Evolutionary conservation across 176 grass and related monocot species (phyloP), one percentile per base, ranked within the genome.

Genomic region (Carex pumila): DNA sequence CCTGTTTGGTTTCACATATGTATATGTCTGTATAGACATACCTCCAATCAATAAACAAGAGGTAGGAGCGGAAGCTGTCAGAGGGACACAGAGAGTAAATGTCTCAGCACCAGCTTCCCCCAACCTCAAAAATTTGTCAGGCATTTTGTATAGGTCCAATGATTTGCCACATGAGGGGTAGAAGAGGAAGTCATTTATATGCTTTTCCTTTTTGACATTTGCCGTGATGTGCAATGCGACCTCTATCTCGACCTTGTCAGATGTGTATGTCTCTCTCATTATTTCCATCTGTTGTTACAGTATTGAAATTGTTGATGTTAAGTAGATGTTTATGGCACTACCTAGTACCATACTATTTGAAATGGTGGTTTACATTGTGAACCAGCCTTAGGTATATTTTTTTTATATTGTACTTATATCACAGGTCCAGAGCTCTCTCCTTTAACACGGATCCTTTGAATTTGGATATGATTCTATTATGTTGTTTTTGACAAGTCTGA

Each of bases 1-100:
- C 47, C 5, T 32, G 22, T 77, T 56, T 77, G 22, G 50, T 31
- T 56, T 30, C 22, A 71, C 37, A 39, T 67, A 37, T 10, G 9
- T 29, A 77, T 68, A 11, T 77, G 74, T 67, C 34, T 78, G 31
- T 83, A 8, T 91, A 95, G 90, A 95, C 93, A 53, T 95, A 95
- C 73, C 56, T 95, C 55, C 93, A 95, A 9, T 95, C 93, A 82
- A 77, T 92, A 36, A 95, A 88, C 88, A 95, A 91, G 88, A 88
- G 93, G 85, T 85, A 90, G 15, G 93, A 95, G 83, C 94, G 89
- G 89, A 88, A 90, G 65, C 32, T 97, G 79, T 61, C 90, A 90
- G 84, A 90, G 94, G 59, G 94, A 97, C 85, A 90, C 89, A 72
- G 92, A 94, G 21, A 97, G 74, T 97, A 92, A 92, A 97, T 97